A percentile compares a stretch with the other conserved stretches of the same genome.
phyloP scores from a whole-genome alignment of 495 filamentous ascomycete genomes.

The Hypoxylon intermedium region DNA sequence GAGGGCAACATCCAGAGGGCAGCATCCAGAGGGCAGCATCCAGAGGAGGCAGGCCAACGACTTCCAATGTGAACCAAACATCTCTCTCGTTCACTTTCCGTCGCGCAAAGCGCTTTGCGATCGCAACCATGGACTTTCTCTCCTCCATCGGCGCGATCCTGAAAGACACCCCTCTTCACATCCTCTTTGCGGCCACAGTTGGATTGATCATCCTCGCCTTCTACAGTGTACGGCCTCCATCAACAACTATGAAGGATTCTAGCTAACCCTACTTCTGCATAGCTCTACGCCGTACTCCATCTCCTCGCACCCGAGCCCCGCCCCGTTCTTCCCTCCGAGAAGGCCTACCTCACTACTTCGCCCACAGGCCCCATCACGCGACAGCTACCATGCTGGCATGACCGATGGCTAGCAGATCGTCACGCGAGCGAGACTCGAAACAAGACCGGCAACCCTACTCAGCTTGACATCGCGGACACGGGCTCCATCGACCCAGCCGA shows the following conservation, averaged over 20 bases:
- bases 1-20: too few relatives aligned
- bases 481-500: constrained; percentile 54
- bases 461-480: constrained; percentile 45
- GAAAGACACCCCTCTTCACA: constrained; percentile 41
- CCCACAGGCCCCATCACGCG: constrained; percentile 67
- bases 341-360: constrained; percentile 78
- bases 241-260: neutral
- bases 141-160: constrained; percentile 16
- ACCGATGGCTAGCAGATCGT: constrained; percentile 66
- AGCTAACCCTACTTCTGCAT: constrained; percentile 55
- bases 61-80: constrained; percentile 29
- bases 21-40: too few relatives aligned
- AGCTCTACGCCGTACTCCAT: constrained; percentile 76
- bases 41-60: too few relatives aligned
- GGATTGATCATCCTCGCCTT: constrained; percentile 39
- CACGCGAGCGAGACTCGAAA: constrained; percentile 44
- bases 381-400: constrained; percentile 83
- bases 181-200: constrained; percentile 39
- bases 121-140: constrained; percentile 33
- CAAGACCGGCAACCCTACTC: constrained; percentile 44
- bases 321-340: constrained; percentile 75
- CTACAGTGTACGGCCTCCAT: constrained; percentile 34
- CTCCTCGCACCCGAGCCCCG: constrained; percentile 84
- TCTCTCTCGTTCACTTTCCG: neutral
- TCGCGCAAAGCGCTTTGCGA: constrained; percentile 3